A percentile compares a stretch with the other conserved stretches of the same genome.
Conservation (phyloP, 176 grass and related monocot species). For the Elymus sibiricus region DNA sequence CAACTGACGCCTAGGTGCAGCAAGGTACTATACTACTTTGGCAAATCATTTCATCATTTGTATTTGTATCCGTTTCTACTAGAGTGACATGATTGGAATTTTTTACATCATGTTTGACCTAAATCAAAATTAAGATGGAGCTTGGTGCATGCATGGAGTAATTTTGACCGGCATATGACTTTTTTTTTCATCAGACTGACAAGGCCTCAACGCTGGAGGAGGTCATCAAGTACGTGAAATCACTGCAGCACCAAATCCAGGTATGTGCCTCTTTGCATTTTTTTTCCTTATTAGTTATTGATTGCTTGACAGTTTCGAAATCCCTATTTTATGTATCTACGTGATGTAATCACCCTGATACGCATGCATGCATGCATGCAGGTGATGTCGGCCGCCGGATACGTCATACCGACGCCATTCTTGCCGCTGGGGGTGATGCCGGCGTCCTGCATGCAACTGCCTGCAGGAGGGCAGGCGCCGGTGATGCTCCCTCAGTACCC, state of each 20-base stretch:
- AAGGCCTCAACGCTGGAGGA: not conserved
- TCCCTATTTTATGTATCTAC: not conserved
- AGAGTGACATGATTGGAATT: not conserved
- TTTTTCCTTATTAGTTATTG: not conserved
- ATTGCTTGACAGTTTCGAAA: not conserved
- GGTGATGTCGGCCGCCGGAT: not conserved
- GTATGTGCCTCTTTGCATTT: not conserved
- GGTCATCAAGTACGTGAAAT: slow-evolving; percentile 8
- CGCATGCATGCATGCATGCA: not conserved
- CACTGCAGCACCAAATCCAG: not conserved
- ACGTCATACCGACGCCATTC: not conserved
- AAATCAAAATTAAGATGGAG: not conserved
- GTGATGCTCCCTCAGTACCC: not conserved
- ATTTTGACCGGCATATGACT: not conserved
- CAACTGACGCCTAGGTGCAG: not conserved
- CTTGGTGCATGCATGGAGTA: not conserved
- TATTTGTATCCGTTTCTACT: not conserved
- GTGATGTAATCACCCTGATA: not conserved
- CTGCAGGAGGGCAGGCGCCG: not conserved
- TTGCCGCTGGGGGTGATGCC: not conserved
- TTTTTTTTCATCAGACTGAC: not conserved
- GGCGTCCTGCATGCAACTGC: not conserved
- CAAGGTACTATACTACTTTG: not conserved
- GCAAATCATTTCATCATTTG: not conserved
- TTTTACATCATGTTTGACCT: not conserved